phyloP scores from a whole-genome alignment of 139 green algal species.

The Chlamydomonas schloesseri region DNA sequence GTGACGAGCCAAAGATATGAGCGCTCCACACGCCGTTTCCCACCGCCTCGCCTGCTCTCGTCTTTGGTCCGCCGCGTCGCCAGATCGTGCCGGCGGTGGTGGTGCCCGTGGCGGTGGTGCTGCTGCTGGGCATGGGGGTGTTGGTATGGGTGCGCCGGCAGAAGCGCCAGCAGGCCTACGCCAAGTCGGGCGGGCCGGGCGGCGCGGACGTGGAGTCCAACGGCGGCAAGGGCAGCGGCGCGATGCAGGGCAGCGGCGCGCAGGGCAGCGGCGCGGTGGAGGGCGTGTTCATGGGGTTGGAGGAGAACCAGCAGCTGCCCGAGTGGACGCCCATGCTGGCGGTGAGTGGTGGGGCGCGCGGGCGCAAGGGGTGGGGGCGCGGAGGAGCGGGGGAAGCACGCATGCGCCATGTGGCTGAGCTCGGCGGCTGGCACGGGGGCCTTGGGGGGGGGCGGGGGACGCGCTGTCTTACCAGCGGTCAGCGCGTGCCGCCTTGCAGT shows the following conservation, averaged over 20 bases:
- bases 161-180: too few species aligned
- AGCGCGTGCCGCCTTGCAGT: too few species aligned
- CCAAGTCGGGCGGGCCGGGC: neutral
- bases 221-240: neutral
- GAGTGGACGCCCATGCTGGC: neutral
- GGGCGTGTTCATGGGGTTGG: slow-evolving; percentile 24
- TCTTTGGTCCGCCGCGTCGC: neutral
- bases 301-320: slow-evolving; percentile 13
- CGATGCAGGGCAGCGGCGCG: neutral
- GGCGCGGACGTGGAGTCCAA: too few species aligned
- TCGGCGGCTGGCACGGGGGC: too few species aligned
- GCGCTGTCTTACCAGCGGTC: too few species aligned
- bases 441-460: too few species aligned
- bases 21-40: too few species aligned
- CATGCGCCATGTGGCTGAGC: neutral
- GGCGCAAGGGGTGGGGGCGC: too few species aligned
- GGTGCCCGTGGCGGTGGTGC: neutral
- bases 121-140: neutral
- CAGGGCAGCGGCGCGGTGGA: neutral
- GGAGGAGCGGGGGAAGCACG: too few species aligned
- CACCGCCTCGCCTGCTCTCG: neutral
- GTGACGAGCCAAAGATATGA: too few species aligned
- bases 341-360: neutral
- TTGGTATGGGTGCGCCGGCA: neutral
- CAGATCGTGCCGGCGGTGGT: neutral